Evolutionary conservation across 1,284 basidiomycete genomes (phyloP).

Genomic region (Leccinum idahoense): DNA sequence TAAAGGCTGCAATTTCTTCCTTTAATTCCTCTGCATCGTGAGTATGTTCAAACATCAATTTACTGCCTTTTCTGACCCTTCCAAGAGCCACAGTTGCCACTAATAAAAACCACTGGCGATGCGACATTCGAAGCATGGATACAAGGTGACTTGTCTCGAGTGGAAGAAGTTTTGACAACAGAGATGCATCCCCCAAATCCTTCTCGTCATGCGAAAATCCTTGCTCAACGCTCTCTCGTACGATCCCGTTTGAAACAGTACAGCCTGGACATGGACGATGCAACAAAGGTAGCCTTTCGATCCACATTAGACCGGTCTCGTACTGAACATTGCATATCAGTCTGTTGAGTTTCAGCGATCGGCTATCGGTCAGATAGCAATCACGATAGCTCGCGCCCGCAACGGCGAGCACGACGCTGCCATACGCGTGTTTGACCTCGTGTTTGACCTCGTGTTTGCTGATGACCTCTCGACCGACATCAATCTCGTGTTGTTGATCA

Average conservation of each 20-base stretch:
- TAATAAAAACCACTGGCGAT: background rate
- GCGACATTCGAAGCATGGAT: background rate
- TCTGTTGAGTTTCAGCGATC: no score
- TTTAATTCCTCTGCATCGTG: background rate
- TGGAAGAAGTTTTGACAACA: background rate
- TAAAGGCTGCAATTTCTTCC: background rate
- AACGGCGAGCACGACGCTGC: no score
- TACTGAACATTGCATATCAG: no score
- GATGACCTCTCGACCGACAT: no score
- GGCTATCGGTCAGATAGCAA: no score
- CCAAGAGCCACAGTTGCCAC: background rate
- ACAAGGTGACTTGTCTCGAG: background rate
- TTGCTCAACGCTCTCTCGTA: background rate
- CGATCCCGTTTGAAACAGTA: background rate
- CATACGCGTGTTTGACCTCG: no score
- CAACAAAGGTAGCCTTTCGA: no score
- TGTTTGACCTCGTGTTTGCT: no score
- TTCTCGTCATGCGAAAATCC: background rate
- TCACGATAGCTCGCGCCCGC: no score
- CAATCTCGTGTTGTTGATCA: no score
- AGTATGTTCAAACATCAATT: background rate
- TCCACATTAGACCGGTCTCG: no score
- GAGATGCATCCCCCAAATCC: background rate
- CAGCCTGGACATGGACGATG: no score
- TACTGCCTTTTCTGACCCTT: background rate